A percentile compares a stretch with the other conserved stretches of the same genome.
phyloP scores from a whole-genome alignment of 495 filamentous ascomycete species.

The Sordaria brevicollis region DNA sequence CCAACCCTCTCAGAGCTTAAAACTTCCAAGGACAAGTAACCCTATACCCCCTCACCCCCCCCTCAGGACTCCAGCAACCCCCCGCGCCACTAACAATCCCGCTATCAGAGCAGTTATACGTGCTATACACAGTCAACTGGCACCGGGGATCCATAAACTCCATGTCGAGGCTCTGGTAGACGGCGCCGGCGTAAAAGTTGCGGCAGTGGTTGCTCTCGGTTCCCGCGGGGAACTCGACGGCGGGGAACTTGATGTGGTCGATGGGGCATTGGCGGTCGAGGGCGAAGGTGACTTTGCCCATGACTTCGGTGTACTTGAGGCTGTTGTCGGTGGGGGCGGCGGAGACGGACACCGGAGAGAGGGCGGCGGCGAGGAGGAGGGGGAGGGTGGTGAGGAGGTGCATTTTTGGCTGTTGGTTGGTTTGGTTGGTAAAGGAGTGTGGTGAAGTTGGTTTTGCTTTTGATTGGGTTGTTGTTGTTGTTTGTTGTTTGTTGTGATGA shows the following conservation, averaged over 20 bases:
- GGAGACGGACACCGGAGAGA: background rate
- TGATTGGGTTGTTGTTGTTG: background rate
- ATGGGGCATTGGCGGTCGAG: constrained; percentile 61
- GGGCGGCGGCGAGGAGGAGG: background rate
- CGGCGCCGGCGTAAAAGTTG: constrained; percentile 1
- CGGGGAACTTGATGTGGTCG: constrained; percentile 24
- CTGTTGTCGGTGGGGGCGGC: background rate
- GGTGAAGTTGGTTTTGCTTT: background rate
- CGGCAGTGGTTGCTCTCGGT: background rate
- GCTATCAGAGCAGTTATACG: background rate
- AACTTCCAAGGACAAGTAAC: constrained; percentile 1
- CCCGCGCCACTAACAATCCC: background rate
- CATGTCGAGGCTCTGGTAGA: background rate
- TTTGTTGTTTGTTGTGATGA: background rate
- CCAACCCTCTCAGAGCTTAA: background rate
- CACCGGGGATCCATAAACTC: background rate
- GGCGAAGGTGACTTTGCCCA: constrained; percentile 52
- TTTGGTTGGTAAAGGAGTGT: background rate
- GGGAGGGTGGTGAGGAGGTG: background rate
- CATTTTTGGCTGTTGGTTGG: background rate
- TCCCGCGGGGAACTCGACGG: background rate
- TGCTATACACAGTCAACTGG: constrained; percentile 1
- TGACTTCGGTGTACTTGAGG: constrained; percentile 15
- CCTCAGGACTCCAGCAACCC: constrained; percentile 4
- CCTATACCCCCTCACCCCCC: constrained; percentile 1